Conservation (phyloP, 345 rosid species). For the Salix purpurea region DNA sequence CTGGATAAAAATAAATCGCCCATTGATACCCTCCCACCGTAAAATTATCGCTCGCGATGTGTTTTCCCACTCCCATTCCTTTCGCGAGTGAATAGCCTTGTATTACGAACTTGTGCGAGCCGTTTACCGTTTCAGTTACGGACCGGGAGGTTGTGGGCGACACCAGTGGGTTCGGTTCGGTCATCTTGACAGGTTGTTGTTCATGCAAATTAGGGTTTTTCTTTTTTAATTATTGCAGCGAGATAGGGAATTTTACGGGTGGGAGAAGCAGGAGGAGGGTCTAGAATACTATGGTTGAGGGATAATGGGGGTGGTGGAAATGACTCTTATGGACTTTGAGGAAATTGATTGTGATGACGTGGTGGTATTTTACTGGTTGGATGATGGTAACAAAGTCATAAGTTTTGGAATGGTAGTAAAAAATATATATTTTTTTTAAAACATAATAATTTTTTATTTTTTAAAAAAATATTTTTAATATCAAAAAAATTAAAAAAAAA, state of each 20-base stretch:
- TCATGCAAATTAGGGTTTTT: neutral
- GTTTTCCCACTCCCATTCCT: constrained; percentile 65
- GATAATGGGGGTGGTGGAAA: neutral
- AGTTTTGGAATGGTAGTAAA: too few species aligned
- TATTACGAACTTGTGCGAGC: constrained; percentile 49
- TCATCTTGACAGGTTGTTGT: neutral
- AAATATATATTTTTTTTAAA: too few species aligned
- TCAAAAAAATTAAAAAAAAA: too few species aligned
- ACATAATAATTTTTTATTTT: too few species aligned
- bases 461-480: too few species aligned
- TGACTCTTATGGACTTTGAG: neutral
- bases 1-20: constrained; percentile 70
- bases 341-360: neutral
- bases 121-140: constrained; percentile 54
- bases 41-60: constrained; percentile 63
- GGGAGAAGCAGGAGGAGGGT: neutral
- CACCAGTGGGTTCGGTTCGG: constrained; percentile 1
- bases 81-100: constrained; percentile 60
- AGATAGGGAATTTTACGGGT: neutral
- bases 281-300: neutral
- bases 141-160: constrained; percentile 46
- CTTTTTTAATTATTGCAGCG: neutral
- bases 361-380: neutral
- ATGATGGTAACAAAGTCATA: neutral
- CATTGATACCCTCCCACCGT: constrained; percentile 62